Evolutionary conservation across 2,329 filamentous ascomycete genomes (phyloP).

Genomic region (Chrysoporthe austroafricana): DNA sequence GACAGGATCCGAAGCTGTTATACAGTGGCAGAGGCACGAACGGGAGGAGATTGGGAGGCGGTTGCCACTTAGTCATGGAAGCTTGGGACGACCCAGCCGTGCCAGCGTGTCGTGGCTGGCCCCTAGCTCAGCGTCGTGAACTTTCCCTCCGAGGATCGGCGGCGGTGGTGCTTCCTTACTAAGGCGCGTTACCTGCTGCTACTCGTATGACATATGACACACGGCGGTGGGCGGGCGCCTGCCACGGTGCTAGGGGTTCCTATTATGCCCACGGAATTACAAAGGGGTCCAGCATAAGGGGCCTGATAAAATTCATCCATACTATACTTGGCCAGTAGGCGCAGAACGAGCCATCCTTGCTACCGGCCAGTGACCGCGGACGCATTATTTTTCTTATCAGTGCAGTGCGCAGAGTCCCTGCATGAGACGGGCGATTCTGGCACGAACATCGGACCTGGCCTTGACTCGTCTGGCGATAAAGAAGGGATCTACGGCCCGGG

Average conservation of each 20-base stretch:
- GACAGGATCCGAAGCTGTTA: neutral
- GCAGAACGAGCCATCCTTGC: no score
- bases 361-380: neutral
- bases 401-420: slow-evolving; percentile 6
- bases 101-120: neutral
- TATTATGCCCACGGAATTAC: neutral
- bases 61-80: neutral
- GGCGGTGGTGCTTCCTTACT: neutral
- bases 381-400: slow-evolving; percentile 9
- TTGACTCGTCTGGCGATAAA: neutral
- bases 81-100: neutral
- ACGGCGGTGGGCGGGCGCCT: no score
- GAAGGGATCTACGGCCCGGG: neutral
- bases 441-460: neutral
- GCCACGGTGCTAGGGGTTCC: no score
- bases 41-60: neutral
- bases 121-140: neutral
- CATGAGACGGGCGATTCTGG: neutral
- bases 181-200: neutral
- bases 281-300: neutral
- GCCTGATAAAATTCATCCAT: neutral
- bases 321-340: neutral
- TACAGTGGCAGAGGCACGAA: neutral
- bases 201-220: no score
- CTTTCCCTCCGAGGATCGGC: slow-evolving; percentile 3